Evolutionary conservation across 1,284 basidiomycete genomes (phyloP).

Genomic region (Naganishia sp.): DNA sequence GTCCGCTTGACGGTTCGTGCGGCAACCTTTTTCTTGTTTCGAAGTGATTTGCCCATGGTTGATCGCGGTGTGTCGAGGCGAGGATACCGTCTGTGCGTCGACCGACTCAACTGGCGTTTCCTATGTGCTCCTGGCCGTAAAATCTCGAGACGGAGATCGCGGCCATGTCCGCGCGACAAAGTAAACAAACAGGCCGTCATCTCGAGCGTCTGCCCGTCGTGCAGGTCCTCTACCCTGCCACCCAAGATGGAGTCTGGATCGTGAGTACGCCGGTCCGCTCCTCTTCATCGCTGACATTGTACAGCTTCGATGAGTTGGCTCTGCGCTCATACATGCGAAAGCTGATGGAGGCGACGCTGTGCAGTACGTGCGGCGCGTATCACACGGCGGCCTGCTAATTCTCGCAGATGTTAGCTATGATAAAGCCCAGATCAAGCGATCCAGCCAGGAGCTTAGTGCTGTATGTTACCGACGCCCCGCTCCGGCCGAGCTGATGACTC

Average conservation of each 20-base stretch:
- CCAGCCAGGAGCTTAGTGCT: slow-evolving; percentile 7
- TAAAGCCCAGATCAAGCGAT: slow-evolving; percentile 5
- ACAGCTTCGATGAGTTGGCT: slow-evolving; percentile 4
- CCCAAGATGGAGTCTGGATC: neutral
- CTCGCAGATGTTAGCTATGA: slow-evolving; percentile 10
- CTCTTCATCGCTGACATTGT: neutral
- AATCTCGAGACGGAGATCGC: neutral
- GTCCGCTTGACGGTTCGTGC: slow-evolving; percentile 83
- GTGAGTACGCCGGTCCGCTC: neutral
- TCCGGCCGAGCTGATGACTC: neutral
- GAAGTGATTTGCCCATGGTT: slow-evolving; percentile 86
- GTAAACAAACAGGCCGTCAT: neutral
- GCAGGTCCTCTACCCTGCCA: neutral
- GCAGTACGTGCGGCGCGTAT: neutral
- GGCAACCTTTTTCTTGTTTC: slow-evolving; percentile 83
- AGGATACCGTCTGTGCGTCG: too few relatives aligned
- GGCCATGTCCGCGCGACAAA: neutral
- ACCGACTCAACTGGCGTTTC: too few relatives aligned
- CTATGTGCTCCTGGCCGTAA: neutral
- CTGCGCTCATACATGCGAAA: slow-evolving; percentile 21
- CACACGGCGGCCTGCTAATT: neutral
- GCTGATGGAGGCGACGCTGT: slow-evolving; percentile 16
- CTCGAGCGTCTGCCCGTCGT: neutral
- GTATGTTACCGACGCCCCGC: neutral
- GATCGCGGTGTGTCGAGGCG: slow-evolving; percentile 13